Evolutionary conservation across 2,329 filamentous ascomycete genomes (phyloP).

Genomic region (Fusarium veterinarium): DNA sequence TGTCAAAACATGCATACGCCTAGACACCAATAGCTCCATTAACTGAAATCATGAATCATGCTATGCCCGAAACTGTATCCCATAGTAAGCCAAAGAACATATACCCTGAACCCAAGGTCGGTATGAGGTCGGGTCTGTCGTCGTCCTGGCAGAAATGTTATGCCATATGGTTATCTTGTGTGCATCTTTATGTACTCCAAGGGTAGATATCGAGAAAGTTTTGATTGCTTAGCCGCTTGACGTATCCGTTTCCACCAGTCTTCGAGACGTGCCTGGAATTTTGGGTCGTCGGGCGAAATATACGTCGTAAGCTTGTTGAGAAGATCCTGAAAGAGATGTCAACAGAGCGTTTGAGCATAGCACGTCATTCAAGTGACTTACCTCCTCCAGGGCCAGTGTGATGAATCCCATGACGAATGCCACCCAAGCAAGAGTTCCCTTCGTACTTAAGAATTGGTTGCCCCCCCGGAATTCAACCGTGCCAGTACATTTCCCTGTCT

Average conservation of each 20-base stretch:
- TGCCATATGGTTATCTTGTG: slow-evolving; percentile 37
- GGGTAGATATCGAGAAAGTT: slow-evolving; percentile 50
- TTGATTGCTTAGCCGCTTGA: slow-evolving; percentile 50
- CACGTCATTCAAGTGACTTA: slow-evolving; percentile 22
- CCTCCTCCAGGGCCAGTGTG: slow-evolving; percentile 52
- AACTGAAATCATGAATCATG: neutral
- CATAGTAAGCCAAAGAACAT: slow-evolving; percentile 9
- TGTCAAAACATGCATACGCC: neutral
- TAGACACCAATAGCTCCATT: slow-evolving; percentile 23
- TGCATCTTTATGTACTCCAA: slow-evolving; percentile 50
- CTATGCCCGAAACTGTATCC: neutral
- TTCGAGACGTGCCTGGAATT: slow-evolving; percentile 45
- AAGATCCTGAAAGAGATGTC: slow-evolving; percentile 45
- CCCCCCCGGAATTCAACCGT: slow-evolving; percentile 55
- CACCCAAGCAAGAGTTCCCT: slow-evolving; percentile 53
- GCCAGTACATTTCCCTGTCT: slow-evolving; percentile 52
- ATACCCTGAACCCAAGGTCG: neutral
- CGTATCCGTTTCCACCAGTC: slow-evolving; percentile 52
- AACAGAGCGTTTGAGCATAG: neutral
- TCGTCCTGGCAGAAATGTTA: neutral
- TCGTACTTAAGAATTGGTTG: slow-evolving; percentile 53
- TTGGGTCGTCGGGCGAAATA: slow-evolving; percentile 44
- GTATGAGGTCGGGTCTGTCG: neutral
- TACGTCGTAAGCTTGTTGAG: slow-evolving; percentile 46
- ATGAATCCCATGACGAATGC: slow-evolving; percentile 55